Base-by-base conservation (phyloP, 495 filamentous ascomycete genomes). In the Xylaria acuta region DNA sequence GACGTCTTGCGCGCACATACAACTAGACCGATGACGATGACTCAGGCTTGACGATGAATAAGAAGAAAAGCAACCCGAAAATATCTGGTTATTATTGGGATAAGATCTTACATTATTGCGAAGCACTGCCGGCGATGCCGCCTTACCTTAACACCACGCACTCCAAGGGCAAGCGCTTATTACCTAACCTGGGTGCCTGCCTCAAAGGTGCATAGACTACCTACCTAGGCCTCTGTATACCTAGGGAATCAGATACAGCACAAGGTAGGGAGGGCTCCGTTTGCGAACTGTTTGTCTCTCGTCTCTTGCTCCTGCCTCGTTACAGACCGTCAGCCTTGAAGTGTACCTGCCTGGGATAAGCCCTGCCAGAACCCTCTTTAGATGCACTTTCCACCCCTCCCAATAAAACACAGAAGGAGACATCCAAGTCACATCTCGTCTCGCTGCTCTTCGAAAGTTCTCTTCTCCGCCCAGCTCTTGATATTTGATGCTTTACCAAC, bases 111-210 rank as follows among this genome's bases (percentile, higher is more conserved):
- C 34, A 47, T 30, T 30, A n/a, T 34, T 32, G 25, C 3, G 32
- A 49, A 47, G 27, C 63, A 65, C 63, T 25, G 30, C 38, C 41
- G 63, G 40, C 40, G 18, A 65, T 34, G 27, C 63, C 63, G 63
- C 40, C n/a, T 65, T 65, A 63, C 38, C 22, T 38, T 30, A 1
- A 7, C 27, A 32, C 27, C 27, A 56, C 53, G 7, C 4, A 38
- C 58, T n/a, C 34, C 18, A 36, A 38, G 16, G 58, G n/a, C 18
- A 38, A 60, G 32, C 7, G 27, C 27, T 64, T 43, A 25, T 43
- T 64, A 43, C 60, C 59, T n/a, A 60, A 49, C 16, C 41, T 34
- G 38, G 41, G 63, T 65, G 34, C 27, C 27, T 56, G 51, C 25
- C 51, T 54, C 25, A 54, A 54, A 54, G 51, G 12, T 4, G 22